Percentiles rank a stretch among this genome's conserved stretches.
Evolutionary conservation across 2,329 filamentous ascomycete genomes (phyloP).

Genomic region (Nothopassalora personata): DNA sequence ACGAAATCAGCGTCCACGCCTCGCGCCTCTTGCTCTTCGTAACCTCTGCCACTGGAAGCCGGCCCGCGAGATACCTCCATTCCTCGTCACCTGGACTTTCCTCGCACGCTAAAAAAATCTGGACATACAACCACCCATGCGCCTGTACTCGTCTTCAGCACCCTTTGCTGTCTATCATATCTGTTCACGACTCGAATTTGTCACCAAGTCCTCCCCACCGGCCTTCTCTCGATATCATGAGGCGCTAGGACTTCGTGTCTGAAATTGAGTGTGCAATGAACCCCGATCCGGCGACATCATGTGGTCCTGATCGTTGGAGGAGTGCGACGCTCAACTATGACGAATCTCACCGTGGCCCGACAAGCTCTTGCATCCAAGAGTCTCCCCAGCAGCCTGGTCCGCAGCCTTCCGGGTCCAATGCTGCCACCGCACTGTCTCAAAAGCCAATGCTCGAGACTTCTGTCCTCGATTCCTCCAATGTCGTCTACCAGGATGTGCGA

Average conservation of each 20-base stretch:
- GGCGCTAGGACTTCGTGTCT: conserved; percentile 1
- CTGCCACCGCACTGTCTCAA: conserved; percentile 10
- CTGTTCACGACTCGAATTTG: neutral
- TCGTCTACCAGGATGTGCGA: neutral
- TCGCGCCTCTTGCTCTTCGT: neutral
- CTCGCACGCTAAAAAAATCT: neutral
- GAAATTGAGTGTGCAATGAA: conserved; percentile 10
- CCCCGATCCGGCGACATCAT: conserved; percentile 2
- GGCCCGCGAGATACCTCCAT: conserved; percentile 2
- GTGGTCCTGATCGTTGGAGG: conserved; percentile 10
- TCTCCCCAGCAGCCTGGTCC: conserved; percentile 13
- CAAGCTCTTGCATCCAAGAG: conserved; percentile 2
- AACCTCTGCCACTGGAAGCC: conserved; percentile 3
- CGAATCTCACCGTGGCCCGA: neutral
- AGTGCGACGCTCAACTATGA: conserved; percentile 3
- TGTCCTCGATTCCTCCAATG: conserved; percentile 11
- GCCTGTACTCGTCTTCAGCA: neutral
- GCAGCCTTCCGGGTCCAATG: conserved; percentile 17
- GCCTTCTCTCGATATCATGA: neutral
- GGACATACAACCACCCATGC: neutral
- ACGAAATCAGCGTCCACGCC: conserved; percentile 9
- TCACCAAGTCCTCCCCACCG: neutral
- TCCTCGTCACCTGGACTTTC: neutral
- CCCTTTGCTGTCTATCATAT: neutral
- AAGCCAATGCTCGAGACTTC: conserved; percentile 8